Conservation (phyloP, 345 rosid species). For the Rhizophora apiculata region DNA sequence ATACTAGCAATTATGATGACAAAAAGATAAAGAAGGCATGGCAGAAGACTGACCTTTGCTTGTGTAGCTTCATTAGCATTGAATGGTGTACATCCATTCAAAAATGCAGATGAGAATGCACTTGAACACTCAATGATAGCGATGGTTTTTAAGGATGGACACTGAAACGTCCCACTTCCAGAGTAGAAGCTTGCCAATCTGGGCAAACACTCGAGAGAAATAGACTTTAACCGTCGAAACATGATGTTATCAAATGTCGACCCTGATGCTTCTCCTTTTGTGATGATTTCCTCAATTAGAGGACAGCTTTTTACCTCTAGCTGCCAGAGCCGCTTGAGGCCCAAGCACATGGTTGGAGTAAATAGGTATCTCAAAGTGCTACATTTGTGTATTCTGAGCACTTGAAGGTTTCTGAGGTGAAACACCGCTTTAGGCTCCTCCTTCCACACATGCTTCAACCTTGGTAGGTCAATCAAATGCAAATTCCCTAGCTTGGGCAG, state of each 20-base stretch:
- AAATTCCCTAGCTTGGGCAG: not conserved
- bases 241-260: not conserved
- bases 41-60: no score
- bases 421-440: not conserved
- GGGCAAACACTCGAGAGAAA: conserved; percentile 3
- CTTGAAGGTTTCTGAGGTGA: not conserved
- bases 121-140: not conserved
- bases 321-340: not conserved
- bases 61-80: no score
- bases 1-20: no score
- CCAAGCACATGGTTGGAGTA: not conserved
- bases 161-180: not conserved
- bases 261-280: not conserved
- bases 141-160: conserved; percentile 4
- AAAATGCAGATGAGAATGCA: no score
- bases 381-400: conserved; percentile 4
- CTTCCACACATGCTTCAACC: not conserved
- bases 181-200: not conserved
- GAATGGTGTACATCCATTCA: no score
- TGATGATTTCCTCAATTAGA: not conserved
- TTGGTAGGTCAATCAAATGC: conserved; percentile 1
- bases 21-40: no score
- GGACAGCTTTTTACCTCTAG: not conserved
- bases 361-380: conserved; percentile 8
- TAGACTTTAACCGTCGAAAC: not conserved